phyloP scores from a whole-genome alignment of 306 rosid genomes.

The Trichosanthes cucumerina region DNA sequence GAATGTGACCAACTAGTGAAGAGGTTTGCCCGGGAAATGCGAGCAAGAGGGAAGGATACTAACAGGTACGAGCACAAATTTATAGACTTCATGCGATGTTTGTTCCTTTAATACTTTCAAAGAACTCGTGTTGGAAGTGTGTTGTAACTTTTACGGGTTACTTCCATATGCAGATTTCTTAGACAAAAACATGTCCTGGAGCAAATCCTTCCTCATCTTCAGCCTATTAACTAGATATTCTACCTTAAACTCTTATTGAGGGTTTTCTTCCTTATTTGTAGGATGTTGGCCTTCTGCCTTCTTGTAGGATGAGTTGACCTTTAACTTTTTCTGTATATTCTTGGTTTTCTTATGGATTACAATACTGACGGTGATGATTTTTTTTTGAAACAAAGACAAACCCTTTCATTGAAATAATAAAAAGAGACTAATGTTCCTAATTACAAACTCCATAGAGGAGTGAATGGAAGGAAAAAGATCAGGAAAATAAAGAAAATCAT shows the following conservation, averaged over 20 bases:
- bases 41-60: slow-evolving; percentile 17
- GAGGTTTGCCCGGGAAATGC: slow-evolving; percentile 43
- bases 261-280: neutral
- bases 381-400: no score
- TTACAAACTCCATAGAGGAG: no score
- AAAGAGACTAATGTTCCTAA: no score
- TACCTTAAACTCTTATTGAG: neutral
- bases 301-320: neutral
- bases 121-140: neutral
- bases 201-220: neutral
- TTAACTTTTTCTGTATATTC: neutral
- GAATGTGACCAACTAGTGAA: slow-evolving; percentile 69
- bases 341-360: neutral
- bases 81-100: neutral
- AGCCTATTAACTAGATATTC: neutral
- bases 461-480: no score
- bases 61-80: slow-evolving; percentile 32
- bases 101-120: neutral
- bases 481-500: no score
- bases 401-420: no score
- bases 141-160: neutral
- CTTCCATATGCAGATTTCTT: neutral
- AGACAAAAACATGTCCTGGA: neutral
- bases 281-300: neutral
- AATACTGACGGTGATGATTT: neutral